Evolutionary conservation across 768 basidiomycete species (phyloP).

Genomic region (Zangia roseola): DNA sequence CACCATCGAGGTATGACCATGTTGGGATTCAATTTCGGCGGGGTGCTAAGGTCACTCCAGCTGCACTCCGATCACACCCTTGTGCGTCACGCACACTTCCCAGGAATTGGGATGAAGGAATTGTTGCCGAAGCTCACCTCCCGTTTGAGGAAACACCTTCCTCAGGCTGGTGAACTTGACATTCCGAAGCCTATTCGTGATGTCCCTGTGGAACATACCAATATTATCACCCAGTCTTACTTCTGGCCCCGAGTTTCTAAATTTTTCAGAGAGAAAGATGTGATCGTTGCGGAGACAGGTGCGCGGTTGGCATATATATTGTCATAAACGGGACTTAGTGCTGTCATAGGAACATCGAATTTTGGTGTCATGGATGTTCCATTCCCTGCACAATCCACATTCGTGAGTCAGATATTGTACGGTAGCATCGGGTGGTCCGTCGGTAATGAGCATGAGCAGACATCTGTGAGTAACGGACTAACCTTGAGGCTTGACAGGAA

Average conservation of each 20-base stretch:
- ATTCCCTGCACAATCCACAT: constrained; percentile 63
- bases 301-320: background rate
- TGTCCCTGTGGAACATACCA: constrained; percentile 49
- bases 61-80: constrained; percentile 76
- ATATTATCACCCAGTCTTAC: constrained; percentile 70
- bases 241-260: constrained; percentile 78
- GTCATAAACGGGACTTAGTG: background rate
- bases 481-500: constrained; percentile 35
- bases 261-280: constrained; percentile 72
- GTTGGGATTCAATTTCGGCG: background rate
- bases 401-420: constrained; percentile 81
- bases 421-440: constrained; percentile 92
- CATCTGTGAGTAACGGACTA: background rate
- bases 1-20: constrained; percentile 57
- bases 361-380: constrained; percentile 85
- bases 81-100: constrained; percentile 62
- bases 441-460: constrained; percentile 40
- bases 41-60: constrained; percentile 35
- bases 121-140: constrained; percentile 71
- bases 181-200: constrained; percentile 44
- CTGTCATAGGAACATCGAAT: constrained; percentile 58
- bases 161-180: constrained; percentile 38
- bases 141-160: constrained; percentile 44
- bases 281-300: constrained; percentile 89
- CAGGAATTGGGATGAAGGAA: constrained; percentile 71